Percentiles rank a stretch among this genome's conserved stretches.
These are phyloP conservation scores for Chrysosphaeria jannelii DNA, from an alignment of 2,329 filamentous ascomycete species.

Conservation along the genomic window DNA sequence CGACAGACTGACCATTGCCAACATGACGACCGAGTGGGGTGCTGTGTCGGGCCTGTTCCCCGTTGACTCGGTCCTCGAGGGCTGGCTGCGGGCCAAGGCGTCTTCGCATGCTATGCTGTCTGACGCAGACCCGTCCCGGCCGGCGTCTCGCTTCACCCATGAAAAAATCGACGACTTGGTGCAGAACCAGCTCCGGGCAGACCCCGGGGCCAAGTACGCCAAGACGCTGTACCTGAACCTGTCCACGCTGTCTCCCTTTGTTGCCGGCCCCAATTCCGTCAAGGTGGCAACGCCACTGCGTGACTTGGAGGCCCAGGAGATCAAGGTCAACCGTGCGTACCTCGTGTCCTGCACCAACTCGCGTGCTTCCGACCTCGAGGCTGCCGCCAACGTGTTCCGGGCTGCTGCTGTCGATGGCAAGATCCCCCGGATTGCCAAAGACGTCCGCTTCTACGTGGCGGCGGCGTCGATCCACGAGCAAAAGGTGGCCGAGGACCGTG, in stretches of 20 bases:
- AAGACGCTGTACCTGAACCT: conserved; percentile 67
- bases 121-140: conserved; percentile 7
- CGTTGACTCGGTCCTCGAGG: conserved; percentile 38
- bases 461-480: conserved; percentile 63
- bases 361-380: conserved; percentile 48
- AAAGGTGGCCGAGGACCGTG: conserved; percentile 40
- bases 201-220: conserved; percentile 50
- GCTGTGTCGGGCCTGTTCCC: conserved; percentile 44
- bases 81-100: conserved; percentile 52
- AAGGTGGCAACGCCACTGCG: conserved; percentile 55
- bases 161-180: conserved; percentile 41
- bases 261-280: conserved; percentile 72
- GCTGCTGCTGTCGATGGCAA: conserved; percentile 37
- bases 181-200: conserved; percentile 32
- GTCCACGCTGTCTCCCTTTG: conserved; percentile 54
- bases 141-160: conserved; percentile 35
- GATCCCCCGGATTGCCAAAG: conserved; percentile 42
- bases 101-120: conserved; percentile 32
- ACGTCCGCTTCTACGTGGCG: conserved; percentile 69
- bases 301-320: conserved; percentile 42
- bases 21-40: conserved; percentile 57
- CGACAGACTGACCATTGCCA: conserved; percentile 36
- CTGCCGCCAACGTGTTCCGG: conserved; percentile 61
- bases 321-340: conserved; percentile 59
- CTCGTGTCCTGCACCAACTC: conserved; percentile 78